These are phyloP conservation scores for Heliocybe sulcata DNA, from an alignment of 1,284 basidiomycete species.

Conservation along the genomic window DNA sequence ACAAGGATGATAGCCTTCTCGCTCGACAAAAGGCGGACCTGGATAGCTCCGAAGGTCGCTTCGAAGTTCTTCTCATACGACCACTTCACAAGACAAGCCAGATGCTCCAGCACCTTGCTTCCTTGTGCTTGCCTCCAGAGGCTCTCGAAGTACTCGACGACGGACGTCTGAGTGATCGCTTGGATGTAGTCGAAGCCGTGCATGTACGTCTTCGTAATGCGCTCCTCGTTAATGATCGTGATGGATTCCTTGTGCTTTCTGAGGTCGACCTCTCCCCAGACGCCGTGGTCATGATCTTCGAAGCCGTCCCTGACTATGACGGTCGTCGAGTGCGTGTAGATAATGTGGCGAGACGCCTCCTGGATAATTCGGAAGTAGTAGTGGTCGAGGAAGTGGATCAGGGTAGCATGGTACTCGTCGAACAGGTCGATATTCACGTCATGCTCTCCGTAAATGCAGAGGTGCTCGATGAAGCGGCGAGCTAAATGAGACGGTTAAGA, in stretches of 20 bases:
- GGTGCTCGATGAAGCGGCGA: constrained; percentile 18
- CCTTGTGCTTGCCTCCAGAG: constrained; percentile 7
- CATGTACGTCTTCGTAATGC: constrained; percentile 17
- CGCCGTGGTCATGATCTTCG: constrained; percentile 2
- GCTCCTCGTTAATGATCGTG: constrained; percentile 13
- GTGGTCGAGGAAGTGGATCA: constrained; percentile 19
- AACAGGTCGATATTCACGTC: constrained; percentile 14
- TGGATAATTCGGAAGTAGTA: constrained; percentile 22
- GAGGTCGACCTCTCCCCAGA: constrained; percentile 6
- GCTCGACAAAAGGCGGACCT: constrained; percentile 17
- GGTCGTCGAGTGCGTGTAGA: constrained; percentile 14
- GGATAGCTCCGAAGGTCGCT: constrained; percentile 18
- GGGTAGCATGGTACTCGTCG: constrained; percentile 11
- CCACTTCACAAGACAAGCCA: constrained; percentile 16
- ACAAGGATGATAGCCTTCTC: constrained; percentile 21
- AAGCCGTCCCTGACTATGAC: not conserved
- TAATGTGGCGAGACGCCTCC: constrained; percentile 16
- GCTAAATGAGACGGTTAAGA: constrained; percentile 11
- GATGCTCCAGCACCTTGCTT: not conserved
- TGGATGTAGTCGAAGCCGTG: constrained; percentile 23
- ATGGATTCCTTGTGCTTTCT: not conserved
- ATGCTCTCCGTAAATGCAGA: constrained; percentile 16
- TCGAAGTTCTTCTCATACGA: constrained; percentile 16
- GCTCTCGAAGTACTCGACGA: constrained; percentile 20
- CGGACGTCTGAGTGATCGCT: constrained; percentile 22